Evolutionary conservation across 1,284 basidiomycete genomes (phyloP).

Genomic region (Schizophyllum amplum): DNA sequence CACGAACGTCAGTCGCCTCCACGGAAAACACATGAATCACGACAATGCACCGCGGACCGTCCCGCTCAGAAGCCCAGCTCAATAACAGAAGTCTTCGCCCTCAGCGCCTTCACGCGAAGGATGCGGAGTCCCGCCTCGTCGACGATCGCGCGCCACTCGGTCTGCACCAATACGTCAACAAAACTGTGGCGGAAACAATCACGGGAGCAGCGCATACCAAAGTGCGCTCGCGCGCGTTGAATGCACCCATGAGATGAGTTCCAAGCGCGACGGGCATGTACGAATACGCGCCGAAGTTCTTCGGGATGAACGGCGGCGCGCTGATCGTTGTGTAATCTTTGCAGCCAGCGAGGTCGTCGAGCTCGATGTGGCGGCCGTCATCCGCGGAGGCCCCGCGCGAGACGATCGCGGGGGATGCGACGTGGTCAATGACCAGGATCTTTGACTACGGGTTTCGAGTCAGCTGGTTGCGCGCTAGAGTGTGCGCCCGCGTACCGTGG

Average conservation of each 20-base stretch:
- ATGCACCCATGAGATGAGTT: conserved; percentile 4
- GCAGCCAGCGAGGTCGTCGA: neutral
- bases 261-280: conserved; percentile 1
- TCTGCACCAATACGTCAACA: neutral
- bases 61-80: neutral
- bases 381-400: neutral
- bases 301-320: conserved; percentile 2
- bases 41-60: neutral
- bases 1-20: too few relatives aligned
- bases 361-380: neutral
- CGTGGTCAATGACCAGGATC: conserved; percentile 4
- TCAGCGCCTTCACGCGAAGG: neutral
- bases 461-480: neutral
- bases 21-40: too few relatives aligned
- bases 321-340: neutral
- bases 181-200: neutral
- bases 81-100: conserved; percentile 1
- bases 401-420: neutral
- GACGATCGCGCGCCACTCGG: conserved; percentile 1
- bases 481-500: neutral
- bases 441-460: neutral
- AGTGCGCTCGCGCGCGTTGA: conserved; percentile 3
- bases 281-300: conserved; percentile 1
- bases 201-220: conserved; percentile 2
- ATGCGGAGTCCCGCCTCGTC: neutral